Evolutionary conservation across 495 filamentous ascomycete species (phyloP).

Genomic region (Ramalina peruviana): DNA sequence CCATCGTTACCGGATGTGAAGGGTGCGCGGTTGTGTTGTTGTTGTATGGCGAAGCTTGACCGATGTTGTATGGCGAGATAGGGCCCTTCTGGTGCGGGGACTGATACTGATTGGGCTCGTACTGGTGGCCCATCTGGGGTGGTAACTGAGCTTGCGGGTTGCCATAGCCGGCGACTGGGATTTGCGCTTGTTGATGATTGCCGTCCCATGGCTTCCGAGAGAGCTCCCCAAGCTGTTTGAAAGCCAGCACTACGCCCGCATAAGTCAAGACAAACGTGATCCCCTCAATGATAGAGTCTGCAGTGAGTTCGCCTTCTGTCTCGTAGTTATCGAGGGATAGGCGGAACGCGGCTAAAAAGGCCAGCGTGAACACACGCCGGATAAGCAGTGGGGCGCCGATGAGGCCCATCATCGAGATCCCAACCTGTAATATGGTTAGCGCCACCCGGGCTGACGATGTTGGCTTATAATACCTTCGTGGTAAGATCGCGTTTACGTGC

Average conservation of each 20-base stretch:
- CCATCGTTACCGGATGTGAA: too few relatives aligned
- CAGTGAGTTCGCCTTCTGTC: neutral
- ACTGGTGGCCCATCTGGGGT: too few relatives aligned
- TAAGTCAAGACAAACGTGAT: neutral
- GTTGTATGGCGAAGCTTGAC: too few relatives aligned
- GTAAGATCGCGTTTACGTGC: neutral
- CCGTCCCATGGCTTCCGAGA: neutral
- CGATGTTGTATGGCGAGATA: too few relatives aligned
- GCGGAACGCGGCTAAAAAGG: neutral
- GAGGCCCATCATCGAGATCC: neutral
- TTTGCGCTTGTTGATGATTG: too few relatives aligned
- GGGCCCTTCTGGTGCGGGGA: too few relatives aligned
- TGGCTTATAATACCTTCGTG: neutral
- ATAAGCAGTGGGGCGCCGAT: neutral
- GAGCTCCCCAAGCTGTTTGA: neutral
- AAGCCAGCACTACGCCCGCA: neutral
- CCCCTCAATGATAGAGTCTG: neutral
- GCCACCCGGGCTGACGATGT: neutral
- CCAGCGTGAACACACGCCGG: neutral
- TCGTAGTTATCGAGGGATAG: neutral
- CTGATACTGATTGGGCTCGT: too few relatives aligned
- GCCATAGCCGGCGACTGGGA: too few relatives aligned
- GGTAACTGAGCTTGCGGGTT: too few relatives aligned
- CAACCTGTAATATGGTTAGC: neutral
- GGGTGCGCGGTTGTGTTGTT: too few relatives aligned